Conservation (phyloP, 805 yeast species). For the Cyberlindnera samutprakarnensis region DNA sequence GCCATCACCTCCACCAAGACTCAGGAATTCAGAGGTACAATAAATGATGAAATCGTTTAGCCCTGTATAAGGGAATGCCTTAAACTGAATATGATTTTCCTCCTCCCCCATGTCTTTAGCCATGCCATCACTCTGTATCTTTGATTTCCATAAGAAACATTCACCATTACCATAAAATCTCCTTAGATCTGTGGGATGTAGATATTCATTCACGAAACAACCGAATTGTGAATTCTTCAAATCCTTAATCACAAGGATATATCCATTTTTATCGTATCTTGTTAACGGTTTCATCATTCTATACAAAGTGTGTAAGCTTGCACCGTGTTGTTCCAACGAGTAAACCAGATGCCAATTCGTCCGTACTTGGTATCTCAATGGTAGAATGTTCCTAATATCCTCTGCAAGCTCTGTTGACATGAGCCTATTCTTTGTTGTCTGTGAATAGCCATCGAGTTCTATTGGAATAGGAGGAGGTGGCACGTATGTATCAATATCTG, state of each 20-base stretch:
- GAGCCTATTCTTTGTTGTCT: slow-evolving; percentile 49
- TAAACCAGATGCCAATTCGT: slow-evolving; percentile 74
- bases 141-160: slow-evolving; percentile 76
- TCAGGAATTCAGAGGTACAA: slow-evolving; percentile 67
- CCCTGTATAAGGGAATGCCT: slow-evolving; percentile 85
- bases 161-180: slow-evolving; percentile 91
- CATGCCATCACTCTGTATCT: too few species aligned
- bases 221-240: slow-evolving; percentile 62
- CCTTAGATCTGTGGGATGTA: slow-evolving; percentile 62
- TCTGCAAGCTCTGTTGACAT: slow-evolving; percentile 59
- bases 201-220: slow-evolving; percentile 65
- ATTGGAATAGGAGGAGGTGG: slow-evolving; percentile 47
- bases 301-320: slow-evolving; percentile 76
- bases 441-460: slow-evolving; percentile 50
- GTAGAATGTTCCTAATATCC: slow-evolving; percentile 65
- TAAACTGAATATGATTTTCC: slow-evolving; percentile 35
- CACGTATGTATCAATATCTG: too few species aligned
- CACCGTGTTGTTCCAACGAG: slow-evolving; percentile 89
- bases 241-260: slow-evolving; percentile 68
- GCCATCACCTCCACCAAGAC: slow-evolving; percentile 90
- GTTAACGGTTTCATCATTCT: slow-evolving; percentile 39
- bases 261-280: slow-evolving; percentile 50
- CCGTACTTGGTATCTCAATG: slow-evolving; percentile 70
- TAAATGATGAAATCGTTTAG: slow-evolving; percentile 78
- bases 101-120: slow-evolving; percentile 5